Evolutionary conservation across 140 eudicot genomes (phyloP).

Genomic region (Oenanthe javanica): DNA sequence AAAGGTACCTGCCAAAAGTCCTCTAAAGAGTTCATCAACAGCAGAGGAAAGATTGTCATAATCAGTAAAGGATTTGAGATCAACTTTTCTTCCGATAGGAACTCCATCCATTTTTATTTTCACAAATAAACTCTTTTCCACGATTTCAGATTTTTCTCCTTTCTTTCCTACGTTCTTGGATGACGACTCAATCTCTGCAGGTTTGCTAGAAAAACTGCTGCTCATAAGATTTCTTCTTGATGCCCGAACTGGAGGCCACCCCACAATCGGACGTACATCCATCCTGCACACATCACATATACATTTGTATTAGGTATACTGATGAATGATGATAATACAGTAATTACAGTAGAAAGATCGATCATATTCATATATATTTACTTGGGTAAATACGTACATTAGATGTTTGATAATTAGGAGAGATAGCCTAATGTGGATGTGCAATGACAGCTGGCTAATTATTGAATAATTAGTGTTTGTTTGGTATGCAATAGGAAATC

Average conservation of each 20-base stretch:
- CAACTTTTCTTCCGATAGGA: conserved; percentile 69
- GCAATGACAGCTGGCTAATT: too few relatives aligned
- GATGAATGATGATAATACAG: too few relatives aligned
- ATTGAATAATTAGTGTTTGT: too few relatives aligned
- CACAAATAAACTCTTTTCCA: conserved; percentile 41
- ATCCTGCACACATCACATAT: conserved; percentile 19
- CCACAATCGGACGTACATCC: conserved; percentile 29
- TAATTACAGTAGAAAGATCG: too few relatives aligned
- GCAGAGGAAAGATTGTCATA: conserved; percentile 53
- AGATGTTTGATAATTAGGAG: too few relatives aligned
- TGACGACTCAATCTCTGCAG: conserved; percentile 11
- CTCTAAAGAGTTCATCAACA: conserved; percentile 54
- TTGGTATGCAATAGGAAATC: too few relatives aligned
- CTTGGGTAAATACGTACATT: too few relatives aligned
- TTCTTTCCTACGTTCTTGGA: conserved; percentile 1
- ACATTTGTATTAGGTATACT: background rate
- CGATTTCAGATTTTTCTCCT: conserved; percentile 18
- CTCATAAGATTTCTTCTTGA: conserved; percentile 38
- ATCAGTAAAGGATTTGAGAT: conserved; percentile 50
- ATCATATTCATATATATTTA: too few relatives aligned
- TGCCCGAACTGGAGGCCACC: conserved; percentile 56
- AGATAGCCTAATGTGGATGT: too few relatives aligned
- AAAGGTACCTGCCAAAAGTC: conserved; percentile 54
- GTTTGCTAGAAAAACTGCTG: conserved; percentile 16
- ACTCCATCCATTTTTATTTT: conserved; percentile 77